Evolutionary conservation across 2,329 filamentous ascomycete species (phyloP).

Genomic region (Monosporascus sp.): DNA sequence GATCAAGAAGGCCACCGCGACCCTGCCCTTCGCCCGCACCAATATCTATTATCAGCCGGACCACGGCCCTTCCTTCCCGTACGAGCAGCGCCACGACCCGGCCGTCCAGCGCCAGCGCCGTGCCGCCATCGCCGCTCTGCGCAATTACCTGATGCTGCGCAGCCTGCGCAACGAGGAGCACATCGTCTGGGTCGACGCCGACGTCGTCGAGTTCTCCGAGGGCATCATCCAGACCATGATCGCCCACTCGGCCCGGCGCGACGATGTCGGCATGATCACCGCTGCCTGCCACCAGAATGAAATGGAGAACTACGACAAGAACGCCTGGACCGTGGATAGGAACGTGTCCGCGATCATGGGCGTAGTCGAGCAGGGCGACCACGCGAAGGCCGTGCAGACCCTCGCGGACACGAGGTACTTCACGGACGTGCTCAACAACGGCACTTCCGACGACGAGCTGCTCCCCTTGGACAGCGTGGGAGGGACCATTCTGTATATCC

Average conservation of each 20-base stretch:
- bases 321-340: constrained; percentile 26
- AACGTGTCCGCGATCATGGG: background rate
- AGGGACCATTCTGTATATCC: constrained; percentile 30
- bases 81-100: constrained; percentile 17
- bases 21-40: constrained; percentile 21
- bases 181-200: constrained; percentile 32
- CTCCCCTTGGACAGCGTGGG: constrained; percentile 31
- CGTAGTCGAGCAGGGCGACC: background rate
- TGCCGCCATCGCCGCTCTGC: constrained; percentile 21
- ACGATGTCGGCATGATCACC: constrained; percentile 27
- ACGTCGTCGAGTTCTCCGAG: constrained; percentile 27
- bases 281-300: constrained; percentile 26
- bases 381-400: background rate
- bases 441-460: constrained; percentile 24
- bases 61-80: constrained; percentile 11
- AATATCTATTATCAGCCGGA: constrained; percentile 17
- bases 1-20: constrained; percentile 14
- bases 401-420: constrained; percentile 3
- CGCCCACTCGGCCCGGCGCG: constrained; percentile 17
- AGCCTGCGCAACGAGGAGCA: constrained; percentile 26
- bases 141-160: constrained; percentile 30
- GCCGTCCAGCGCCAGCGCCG: constrained; percentile 21
- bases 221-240: constrained; percentile 28
- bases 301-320: constrained; percentile 31
- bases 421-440: constrained; percentile 13